Percentiles rank a stretch among this genome's conserved stretches.
These are phyloP conservation scores for Metroxylon sagu DNA, from an alignment of 176 grass and related monocot genomes.

Conservation along the genomic window DNA sequence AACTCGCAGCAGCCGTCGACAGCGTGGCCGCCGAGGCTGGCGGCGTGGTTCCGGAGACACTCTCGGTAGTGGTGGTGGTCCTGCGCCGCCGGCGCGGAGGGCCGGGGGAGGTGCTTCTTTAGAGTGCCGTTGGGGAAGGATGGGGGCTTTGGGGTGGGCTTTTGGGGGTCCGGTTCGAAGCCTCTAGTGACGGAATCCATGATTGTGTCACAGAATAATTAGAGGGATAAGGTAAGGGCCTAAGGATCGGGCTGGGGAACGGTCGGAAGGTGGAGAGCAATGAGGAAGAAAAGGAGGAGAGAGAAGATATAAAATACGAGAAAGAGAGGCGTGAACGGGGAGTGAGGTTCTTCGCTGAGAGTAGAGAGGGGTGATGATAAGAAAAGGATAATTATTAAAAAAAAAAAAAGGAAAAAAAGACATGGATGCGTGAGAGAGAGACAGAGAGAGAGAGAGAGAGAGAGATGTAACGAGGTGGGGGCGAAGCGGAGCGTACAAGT, in stretches of 20 bases:
- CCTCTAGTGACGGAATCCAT: constrained; percentile 7
- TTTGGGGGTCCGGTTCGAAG: constrained; percentile 24
- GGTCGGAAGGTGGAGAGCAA: too few species aligned
- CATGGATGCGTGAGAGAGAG: too few species aligned
- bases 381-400: too few species aligned
- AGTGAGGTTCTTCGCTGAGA: neutral
- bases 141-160: constrained; percentile 6
- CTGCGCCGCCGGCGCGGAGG: constrained; percentile 6
- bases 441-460: too few species aligned
- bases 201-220: too few species aligned
- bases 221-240: neutral
- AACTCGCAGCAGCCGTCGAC: constrained; percentile 92
- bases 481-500: too few species aligned
- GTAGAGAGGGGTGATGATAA: too few species aligned
- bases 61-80: constrained; percentile 41
- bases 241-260: too few species aligned
- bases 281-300: too few species aligned
- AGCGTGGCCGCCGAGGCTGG: constrained; percentile 72
- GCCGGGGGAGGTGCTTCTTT: constrained; percentile 33
- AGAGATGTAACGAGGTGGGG: too few species aligned
- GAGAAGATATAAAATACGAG: neutral
- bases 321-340: constrained; percentile 1
- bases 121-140: constrained; percentile 79
- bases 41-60: constrained; percentile 98
- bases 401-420: too few species aligned